Evolutionary conservation across 495 filamentous ascomycete species (phyloP), one percentile per base, ranked within the genome.

Genomic region (Amphirosellinia nigrospora): DNA sequence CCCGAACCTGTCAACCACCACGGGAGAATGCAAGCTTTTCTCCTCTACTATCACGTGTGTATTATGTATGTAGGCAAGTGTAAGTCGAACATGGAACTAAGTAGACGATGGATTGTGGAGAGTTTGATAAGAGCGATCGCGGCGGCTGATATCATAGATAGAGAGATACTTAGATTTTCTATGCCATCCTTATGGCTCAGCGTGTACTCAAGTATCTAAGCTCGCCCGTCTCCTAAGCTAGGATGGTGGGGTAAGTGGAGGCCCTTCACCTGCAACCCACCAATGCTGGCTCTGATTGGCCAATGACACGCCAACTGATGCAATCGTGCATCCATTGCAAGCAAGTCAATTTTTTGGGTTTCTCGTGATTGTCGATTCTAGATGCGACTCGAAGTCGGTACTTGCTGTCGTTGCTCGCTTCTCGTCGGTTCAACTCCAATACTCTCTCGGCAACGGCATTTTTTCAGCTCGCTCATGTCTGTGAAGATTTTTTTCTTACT

Each of bases 391-490:
- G 26, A 64, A 61, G 36, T 41, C 58, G 58, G 36, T 41, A 32
- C 21, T 32, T 64, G 59, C n/a, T 52, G 43, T n/a, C 15, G 15
- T 48, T 19, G 61, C 23, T 66, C 50, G 64, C 48, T 66, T 66
- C 36, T 9, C 26, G 28, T 58, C 64, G 48, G 48, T 46, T 43
- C 8, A 66, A 43, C 38, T 45, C 34, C 3, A 58, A 50, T 21
- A 65, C n/a, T 48, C 59, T 62, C 36, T 45, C n/a, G 53, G 32
- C 23, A 2, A 28, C 16, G 11, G 1, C 10, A n/a, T n/a, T 34
- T 43, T 2, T 19, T 32, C 30, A 45, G 21, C 23, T 16, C 26
- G 10, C 26, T 30, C 23, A 30, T 53, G 30, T 36, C 32, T 36
- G 30, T 26, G 13, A 30, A 52, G 28, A 53, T 15, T 23, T 13